These are phyloP conservation scores for Pleodorina starrii DNA, from an alignment of 139 green algal species.

Conservation along the genomic window DNA sequence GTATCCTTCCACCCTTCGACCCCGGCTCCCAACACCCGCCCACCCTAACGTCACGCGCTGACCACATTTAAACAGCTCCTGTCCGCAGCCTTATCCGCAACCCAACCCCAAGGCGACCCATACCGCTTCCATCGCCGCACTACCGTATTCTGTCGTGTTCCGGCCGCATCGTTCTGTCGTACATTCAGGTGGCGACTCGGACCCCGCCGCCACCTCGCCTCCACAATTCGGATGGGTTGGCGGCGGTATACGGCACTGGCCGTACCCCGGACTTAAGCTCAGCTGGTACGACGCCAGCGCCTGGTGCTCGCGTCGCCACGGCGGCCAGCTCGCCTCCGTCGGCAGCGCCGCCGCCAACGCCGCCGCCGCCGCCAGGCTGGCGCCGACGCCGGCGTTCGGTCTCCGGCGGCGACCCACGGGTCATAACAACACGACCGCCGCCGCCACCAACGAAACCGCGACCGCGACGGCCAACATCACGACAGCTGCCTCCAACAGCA, in stretches of 20 bases:
- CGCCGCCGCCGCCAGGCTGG: not conserved
- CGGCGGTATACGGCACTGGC: not conserved
- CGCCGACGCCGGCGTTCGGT: constrained; percentile 16
- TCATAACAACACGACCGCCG: not conserved
- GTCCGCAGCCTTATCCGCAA: too few relatives aligned
- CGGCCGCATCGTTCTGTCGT: too few relatives aligned
- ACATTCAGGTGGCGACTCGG: not conserved
- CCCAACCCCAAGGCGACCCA: too few relatives aligned
- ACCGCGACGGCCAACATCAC: not conserved
- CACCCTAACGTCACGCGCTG: too few relatives aligned
- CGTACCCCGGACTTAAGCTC: not conserved
- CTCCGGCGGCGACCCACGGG: not conserved
- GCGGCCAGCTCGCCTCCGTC: constrained; percentile 2
- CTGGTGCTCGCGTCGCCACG: not conserved
- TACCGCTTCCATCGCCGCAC: too few relatives aligned
- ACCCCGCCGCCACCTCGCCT: not conserved
- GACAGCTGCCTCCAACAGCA: not conserved
- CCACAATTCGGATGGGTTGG: not conserved
- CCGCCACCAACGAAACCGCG: not conserved
- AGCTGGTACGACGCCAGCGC: not conserved
- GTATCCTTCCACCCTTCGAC: too few relatives aligned
- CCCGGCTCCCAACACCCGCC: too few relatives aligned
- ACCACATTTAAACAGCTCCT: too few relatives aligned
- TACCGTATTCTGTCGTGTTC: too few relatives aligned
- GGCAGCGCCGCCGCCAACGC: not conserved